Conservation (phyloP, 2,329 filamentous ascomycete species). For the Lecanoromycetidae sp. region DNA sequence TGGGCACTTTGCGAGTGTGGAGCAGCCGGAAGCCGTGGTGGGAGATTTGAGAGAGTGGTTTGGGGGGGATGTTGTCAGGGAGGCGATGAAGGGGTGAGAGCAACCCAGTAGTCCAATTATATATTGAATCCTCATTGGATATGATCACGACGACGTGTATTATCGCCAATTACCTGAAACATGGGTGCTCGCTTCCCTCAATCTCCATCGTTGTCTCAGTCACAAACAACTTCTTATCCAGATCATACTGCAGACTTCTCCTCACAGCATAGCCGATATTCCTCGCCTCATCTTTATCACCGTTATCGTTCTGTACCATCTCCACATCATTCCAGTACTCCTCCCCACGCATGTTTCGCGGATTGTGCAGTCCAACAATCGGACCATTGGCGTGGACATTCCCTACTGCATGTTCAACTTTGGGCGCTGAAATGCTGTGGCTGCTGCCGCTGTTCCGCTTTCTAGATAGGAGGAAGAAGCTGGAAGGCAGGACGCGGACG, state of each 20-base stretch:
- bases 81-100: neutral
- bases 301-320: neutral
- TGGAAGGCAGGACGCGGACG: constrained; percentile 6
- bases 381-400: neutral
- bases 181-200: too few relatives aligned
- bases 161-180: too few relatives aligned
- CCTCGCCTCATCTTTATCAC: neutral
- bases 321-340: too few relatives aligned
- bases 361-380: too few relatives aligned
- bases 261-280: neutral
- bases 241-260: neutral
- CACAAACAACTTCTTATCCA: constrained; percentile 1
- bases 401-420: constrained; percentile 7
- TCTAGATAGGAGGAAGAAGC: constrained; percentile 10
- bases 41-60: constrained; percentile 19
- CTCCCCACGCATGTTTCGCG: too few relatives aligned
- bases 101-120: neutral
- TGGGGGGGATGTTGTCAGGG: constrained; percentile 4
- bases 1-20: constrained; percentile 30
- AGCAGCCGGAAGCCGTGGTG: constrained; percentile 19
- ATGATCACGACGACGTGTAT: neutral
- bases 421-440: neutral
- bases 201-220: neutral
- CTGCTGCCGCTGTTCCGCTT: constrained; percentile 2
- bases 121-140: neutral